These are phyloP conservation scores for Arthrobotrys sinensis DNA, from an alignment of 2,329 filamentous ascomycete genomes.

Conservation along the genomic window DNA sequence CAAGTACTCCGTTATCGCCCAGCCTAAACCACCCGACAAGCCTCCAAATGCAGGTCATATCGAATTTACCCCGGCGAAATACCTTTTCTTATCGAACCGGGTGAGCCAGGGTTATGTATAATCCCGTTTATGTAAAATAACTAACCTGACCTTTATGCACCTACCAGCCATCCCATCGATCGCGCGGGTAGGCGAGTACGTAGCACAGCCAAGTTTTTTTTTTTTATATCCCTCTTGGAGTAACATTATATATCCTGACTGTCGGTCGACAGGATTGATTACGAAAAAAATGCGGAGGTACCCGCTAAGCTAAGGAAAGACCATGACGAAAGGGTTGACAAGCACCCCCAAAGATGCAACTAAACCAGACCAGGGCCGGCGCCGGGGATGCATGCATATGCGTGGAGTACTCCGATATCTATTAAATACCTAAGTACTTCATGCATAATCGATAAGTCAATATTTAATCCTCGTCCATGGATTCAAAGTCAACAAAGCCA, in stretches of 20 bases:
- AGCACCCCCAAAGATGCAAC: slow-evolving; percentile 1
- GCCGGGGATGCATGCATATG: slow-evolving; percentile 1
- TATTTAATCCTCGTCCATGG: too few species aligned
- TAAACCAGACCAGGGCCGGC: neutral
- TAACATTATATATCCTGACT: slow-evolving; percentile 14
- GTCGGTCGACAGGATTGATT: slow-evolving; percentile 3
- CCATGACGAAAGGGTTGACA: slow-evolving; percentile 4
- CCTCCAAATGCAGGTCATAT: slow-evolving; percentile 21
- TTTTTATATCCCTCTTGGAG: too few species aligned
- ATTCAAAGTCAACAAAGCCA: too few species aligned
- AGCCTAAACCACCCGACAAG: slow-evolving; percentile 48
- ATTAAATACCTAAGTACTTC: too few species aligned
- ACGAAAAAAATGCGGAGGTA: slow-evolving; percentile 15
- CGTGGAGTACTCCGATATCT: too few species aligned
- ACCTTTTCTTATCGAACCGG: slow-evolving; percentile 11
- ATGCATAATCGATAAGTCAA: too few species aligned
- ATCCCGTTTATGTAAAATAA: slow-evolving; percentile 23
- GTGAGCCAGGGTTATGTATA: slow-evolving; percentile 20
- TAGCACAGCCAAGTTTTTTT: slow-evolving; percentile 15
- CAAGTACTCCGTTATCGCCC: slow-evolving; percentile 58
- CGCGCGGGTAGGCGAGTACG: slow-evolving; percentile 1
- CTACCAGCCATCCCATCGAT: neutral
- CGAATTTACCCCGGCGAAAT: slow-evolving; percentile 6
- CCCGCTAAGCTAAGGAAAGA: neutral
- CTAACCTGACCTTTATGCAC: neutral